phyloP scores from a whole-genome alignment of 1,139 yeast genomes.

The Candida pseudocylindracea region DNA sequence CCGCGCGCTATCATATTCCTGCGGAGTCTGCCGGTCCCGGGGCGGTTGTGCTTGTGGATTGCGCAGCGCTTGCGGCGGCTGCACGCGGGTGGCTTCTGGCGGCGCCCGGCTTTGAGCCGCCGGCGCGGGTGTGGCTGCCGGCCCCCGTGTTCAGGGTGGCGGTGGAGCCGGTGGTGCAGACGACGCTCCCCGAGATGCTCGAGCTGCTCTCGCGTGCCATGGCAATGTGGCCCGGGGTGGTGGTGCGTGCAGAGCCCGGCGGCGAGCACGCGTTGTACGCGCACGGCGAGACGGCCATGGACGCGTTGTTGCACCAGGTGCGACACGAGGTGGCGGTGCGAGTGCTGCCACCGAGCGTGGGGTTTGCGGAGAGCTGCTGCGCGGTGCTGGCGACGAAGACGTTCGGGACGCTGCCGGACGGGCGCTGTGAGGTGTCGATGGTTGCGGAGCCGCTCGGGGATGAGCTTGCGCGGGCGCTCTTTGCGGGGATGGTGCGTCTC shows the following conservation, averaged over 20 bases:
- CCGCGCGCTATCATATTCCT: no score
- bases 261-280: slow-evolving; percentile 74
- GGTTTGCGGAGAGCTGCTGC: slow-evolving; percentile 57
- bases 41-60: no score
- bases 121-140: neutral
- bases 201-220: slow-evolving; percentile 43
- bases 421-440: slow-evolving; percentile 37
- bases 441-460: slow-evolving; percentile 52
- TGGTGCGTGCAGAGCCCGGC: slow-evolving; percentile 59
- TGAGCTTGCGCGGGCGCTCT: slow-evolving; percentile 33
- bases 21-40: no score
- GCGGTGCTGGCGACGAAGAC: slow-evolving; percentile 50
- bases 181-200: slow-evolving; percentile 53
- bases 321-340: slow-evolving; percentile 47
- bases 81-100: no score
- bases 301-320: slow-evolving; percentile 62
- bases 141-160: slow-evolving; percentile 61
- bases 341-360: slow-evolving; percentile 69
- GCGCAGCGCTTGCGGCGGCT: no score
- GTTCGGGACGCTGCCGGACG: slow-evolving; percentile 28
- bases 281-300: slow-evolving; percentile 76
- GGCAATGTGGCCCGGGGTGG: slow-evolving; percentile 42
- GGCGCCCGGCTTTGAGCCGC: no score
- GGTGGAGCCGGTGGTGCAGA: slow-evolving; percentile 60
- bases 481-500: slow-evolving; percentile 19